Base-by-base conservation (phyloP, 768 basidiomycete genomes). In the Cubamyces sp. region DNA sequence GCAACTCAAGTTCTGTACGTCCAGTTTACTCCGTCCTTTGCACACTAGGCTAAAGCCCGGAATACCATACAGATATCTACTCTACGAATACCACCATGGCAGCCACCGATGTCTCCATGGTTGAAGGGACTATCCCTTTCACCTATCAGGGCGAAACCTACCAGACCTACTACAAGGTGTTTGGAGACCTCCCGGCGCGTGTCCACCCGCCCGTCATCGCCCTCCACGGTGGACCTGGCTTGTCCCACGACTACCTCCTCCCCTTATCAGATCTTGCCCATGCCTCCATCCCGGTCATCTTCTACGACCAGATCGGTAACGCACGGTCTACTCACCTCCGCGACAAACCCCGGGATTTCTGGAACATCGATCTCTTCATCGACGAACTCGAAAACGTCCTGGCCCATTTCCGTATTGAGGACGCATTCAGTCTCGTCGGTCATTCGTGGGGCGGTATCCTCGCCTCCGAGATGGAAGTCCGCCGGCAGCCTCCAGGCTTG, bases 381-480 rank as follows among this genome's bases (percentile, higher is more conserved):
- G 78, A 78, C 46, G 82, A 87, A 72, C 79, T 87, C 19, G 75
- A 74, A 11, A 84, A 84, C 59, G 60, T 86, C 11, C 59, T 87
- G 30, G 49, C 61, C 0, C 60, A 77, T 21, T 70, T 86, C 30
- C 74, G 72, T 0, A 75, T 84, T 62, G 42, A 64, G 6, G 67
- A 68, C 14, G 66, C 71, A 14, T 85, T 78, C 69, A 76, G 81
- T 64, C 67, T 86, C 2, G 62, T 76, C 3, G 84, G 86, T 0
- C 84, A 85, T 59, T 84, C 81, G 8, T 85, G 84, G 84, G 85
- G 84, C 18, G 84, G 79, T 0, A 80, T 81, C 65, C 74, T 86
- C 12, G 81, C 72, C 0, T 64, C 73, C 15, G 76, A 80, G 58
- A 80, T 76, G 61, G 78, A 59, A 3, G 70, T 76, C 26, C 68